Evolutionary conservation across 495 filamentous ascomycete genomes (phyloP).

Genomic region (Tuber aestivum): DNA sequence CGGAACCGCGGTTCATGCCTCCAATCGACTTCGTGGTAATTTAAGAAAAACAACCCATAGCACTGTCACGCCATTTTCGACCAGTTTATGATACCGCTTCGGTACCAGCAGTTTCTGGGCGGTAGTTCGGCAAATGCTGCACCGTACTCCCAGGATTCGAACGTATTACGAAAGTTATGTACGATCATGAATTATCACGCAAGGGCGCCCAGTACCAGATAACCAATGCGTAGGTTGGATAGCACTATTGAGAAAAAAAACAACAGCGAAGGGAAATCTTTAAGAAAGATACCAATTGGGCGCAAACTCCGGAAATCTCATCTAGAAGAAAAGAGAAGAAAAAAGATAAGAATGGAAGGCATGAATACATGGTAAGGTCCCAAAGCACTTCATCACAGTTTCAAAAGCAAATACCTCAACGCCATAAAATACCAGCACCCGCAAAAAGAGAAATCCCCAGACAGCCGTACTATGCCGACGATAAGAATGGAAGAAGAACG

Average conservation of each 20-base stretch:
- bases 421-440: background rate
- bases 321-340: background rate
- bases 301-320: background rate
- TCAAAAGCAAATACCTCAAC: background rate
- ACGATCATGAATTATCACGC: background rate
- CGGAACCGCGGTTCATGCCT: no score
- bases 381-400: background rate
- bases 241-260: background rate
- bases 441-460: background rate
- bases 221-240: background rate
- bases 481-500: background rate
- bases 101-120: background rate
- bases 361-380: background rate
- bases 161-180: background rate
- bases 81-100: background rate
- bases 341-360: background rate
- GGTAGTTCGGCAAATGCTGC: background rate
- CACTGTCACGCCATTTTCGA: background rate
- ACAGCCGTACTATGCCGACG: background rate
- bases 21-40: background rate
- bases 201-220: background rate
- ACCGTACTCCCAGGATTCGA: background rate
- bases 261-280: background rate
- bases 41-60: background rate
- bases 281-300: background rate